Evolutionary conservation across 208 protist genomes (phyloP), one percentile per base, ranked within the genome.

Genomic region (Leishmania gerbilli): DNA sequence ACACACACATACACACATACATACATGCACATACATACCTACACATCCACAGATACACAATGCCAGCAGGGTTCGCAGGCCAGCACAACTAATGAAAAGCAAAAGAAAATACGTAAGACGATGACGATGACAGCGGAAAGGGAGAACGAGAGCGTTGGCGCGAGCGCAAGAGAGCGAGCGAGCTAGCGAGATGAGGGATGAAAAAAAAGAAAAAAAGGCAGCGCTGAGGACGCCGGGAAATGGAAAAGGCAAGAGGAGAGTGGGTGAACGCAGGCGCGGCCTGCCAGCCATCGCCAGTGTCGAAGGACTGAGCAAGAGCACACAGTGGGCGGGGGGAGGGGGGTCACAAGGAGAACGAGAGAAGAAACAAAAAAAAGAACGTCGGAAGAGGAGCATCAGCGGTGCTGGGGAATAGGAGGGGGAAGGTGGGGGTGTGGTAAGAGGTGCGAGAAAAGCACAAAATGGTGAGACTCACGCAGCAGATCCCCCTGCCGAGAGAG

Each of bases 121-220:
- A 76, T 31, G 71, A 76, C 31, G 47, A 45, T 24, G 49, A 42
- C 19, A 42, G 45, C 24, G 51, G 9, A 49, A 47, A 45, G 62
- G 69, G 11, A 53, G 6, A 55, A 45, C 21, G 37, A 82, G 51
- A 53, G 42, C 19, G 27, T 21, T 5, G n/a, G 47, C 24, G 65
- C 53, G 64, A 21, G 71, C 51, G 24, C 40, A 69, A 47, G 58
- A 77, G 75, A 80, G 31, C 62, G 62, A 62, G 45, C 31, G 64
- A 58, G n/a, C 49, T 0, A 58, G 71, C 45, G 21, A 37, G 2
- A 53, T 7, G 49, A 21, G 55, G n/a, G 17, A 31, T 19, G 3
- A 40, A n/a, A 51, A 24, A 34, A 40, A n/a, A 51, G 8, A 34
- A 34, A 74, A n/a, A 74, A 51, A 13, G 17, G 31, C 27, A 31